Base-by-base conservation (phyloP, 1,284 basidiomycete genomes). In the Trichosporon inkin region DNA sequence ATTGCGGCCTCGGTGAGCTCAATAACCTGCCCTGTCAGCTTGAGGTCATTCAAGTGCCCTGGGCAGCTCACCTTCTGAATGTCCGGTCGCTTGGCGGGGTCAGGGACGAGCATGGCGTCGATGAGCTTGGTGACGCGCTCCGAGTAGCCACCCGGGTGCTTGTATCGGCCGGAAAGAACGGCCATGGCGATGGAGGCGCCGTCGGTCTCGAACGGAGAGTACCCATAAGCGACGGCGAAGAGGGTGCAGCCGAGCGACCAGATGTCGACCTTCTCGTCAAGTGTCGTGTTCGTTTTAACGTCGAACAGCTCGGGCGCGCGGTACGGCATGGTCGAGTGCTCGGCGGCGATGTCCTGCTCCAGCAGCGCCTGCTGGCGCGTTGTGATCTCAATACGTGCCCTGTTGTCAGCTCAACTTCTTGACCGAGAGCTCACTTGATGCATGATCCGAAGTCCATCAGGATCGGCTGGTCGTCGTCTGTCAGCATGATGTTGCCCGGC, bases 401-500 rank as follows among this genome's bases (percentile, higher is more conserved):
- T 78, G 52, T 2, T 11, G 53, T 58, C 19, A 54, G 54, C 20
- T 19, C 10, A 1, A 13, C 8, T 11, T 11, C 16, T 19, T 10
- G 38, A 10, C n/a, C 34, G 22, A 20, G 16, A 6, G 58, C 75
- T 53, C 44, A 75, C 75, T 78, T 78, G 56, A 74, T 74, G 2
- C 74, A 85, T 64, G 91, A 95, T 14, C 95, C 95, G 79, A 99
- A 95, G 80, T 99, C 95, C 95, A 99, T 99, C 16, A 99, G 84
- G 65, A 99, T 89, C 0, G 93, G 89, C 11, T 86, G 85, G 6
- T 90, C 91, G 61, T 96, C 90, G 70, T 97, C 93, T 6, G 91
- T 83, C 60, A 99, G 84, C 94, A 99, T 99, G 60, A 99, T 84
- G 75, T 99, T 99, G 37, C 88, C 93, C 39, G 95, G 96, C 79